These are phyloP conservation scores for Phytophthora pistaciae DNA, from an alignment of 352 stramenopile genomes.

Conservation along the genomic window DNA sequence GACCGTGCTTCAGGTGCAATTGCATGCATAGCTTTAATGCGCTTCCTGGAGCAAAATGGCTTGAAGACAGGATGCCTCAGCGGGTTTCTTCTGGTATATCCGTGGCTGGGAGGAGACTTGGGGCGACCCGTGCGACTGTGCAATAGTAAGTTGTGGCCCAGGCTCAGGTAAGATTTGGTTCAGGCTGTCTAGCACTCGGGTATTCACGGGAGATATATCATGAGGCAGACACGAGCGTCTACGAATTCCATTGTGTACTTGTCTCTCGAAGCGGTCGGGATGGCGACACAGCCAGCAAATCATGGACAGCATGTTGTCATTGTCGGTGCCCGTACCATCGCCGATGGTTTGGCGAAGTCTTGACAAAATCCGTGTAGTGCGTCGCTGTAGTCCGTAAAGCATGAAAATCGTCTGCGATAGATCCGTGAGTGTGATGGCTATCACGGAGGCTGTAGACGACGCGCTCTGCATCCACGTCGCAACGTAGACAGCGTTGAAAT, in stretches of 20 bases:
- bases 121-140: not conserved
- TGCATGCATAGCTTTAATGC: not conserved
- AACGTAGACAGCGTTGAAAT: conserved; percentile 41
- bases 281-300: conserved; percentile 24
- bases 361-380: conserved; percentile 8
- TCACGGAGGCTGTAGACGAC: conserved; percentile 9
- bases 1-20: conserved; percentile 2
- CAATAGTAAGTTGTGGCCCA: not conserved
- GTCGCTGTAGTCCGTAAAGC: conserved; percentile 21
- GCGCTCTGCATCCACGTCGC: conserved; percentile 34
- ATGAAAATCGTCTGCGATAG: conserved; percentile 19
- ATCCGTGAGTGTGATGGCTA: conserved; percentile 33
- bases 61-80: not conserved
- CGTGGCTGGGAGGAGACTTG: not conserved
- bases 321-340: not conserved
- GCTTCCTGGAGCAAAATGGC: not conserved
- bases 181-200: conserved; percentile 15
- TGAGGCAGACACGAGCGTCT: conserved; percentile 25
- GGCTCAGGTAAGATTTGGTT: conserved; percentile 6
- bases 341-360: conserved; percentile 7
- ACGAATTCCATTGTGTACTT: conserved; percentile 8
- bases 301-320: conserved; percentile 18
- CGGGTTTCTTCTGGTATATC: not conserved
- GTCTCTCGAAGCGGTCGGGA: conserved; percentile 16
- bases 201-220: conserved; percentile 14